Evolutionary conservation across 352 stramenopile genomes (phyloP).

Genomic region (Pythium myriotylum): DNA sequence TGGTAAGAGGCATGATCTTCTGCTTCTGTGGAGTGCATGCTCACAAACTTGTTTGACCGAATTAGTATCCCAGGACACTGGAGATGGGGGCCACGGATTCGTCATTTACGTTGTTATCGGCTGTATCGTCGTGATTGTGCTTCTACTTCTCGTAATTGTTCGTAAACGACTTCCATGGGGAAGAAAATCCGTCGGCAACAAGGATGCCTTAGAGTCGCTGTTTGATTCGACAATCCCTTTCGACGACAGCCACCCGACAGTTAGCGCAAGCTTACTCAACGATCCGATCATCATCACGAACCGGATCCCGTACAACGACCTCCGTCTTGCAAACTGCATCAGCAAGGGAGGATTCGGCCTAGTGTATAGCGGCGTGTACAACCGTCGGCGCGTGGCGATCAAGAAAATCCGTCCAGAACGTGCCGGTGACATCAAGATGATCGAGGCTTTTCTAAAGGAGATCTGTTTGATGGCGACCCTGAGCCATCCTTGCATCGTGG

Average conservation of each 20-base stretch:
- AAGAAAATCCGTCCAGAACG: slow-evolving; percentile 63
- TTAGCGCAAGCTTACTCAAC: slow-evolving; percentile 58
- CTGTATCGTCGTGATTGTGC: slow-evolving; percentile 5
- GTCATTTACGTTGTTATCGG: slow-evolving; percentile 18
- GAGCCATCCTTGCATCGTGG: slow-evolving; percentile 60
- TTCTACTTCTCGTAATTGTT: slow-evolving; percentile 4
- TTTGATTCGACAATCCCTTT: slow-evolving; percentile 60
- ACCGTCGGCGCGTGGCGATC: slow-evolving; percentile 61
- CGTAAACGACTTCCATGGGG: slow-evolving; percentile 15
- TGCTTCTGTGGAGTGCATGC: too few species aligned
- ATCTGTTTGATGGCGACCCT: too few species aligned
- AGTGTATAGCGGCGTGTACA: slow-evolving; percentile 67
- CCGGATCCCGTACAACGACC: slow-evolving; percentile 64
- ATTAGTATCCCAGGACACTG: neutral
- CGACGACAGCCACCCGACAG: slow-evolving; percentile 57
- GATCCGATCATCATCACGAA: slow-evolving; percentile 63
- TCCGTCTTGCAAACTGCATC: slow-evolving; percentile 61
- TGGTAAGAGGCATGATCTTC: neutral
- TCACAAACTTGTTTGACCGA: too few species aligned
- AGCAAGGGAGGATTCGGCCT: slow-evolving; percentile 66
- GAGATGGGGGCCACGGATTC: neutral
- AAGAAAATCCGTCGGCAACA: neutral
- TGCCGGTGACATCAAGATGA: slow-evolving; percentile 50
- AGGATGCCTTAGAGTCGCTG: slow-evolving; percentile 35
- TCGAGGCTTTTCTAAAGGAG: slow-evolving; percentile 67